Percentiles rank a stretch among this genome's conserved stretches.
Evolutionary conservation across 2,329 filamentous ascomycete genomes (phyloP).

Genomic region (Trichoderma sp.): DNA sequence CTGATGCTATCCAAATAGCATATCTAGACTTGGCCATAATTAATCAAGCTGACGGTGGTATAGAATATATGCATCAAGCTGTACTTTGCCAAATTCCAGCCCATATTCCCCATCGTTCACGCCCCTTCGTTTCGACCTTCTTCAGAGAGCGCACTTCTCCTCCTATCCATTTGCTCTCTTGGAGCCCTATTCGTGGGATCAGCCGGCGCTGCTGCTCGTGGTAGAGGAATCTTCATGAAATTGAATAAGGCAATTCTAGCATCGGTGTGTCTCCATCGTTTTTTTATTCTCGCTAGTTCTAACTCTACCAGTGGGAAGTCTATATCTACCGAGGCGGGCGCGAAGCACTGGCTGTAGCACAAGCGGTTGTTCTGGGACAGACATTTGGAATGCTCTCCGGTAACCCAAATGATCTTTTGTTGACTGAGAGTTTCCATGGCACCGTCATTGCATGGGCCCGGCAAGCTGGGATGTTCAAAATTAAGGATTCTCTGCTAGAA

Average conservation of each 20-base stretch:
- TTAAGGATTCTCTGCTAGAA: background rate
- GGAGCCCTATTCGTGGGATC: slow-evolving; percentile 37
- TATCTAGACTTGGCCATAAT: background rate
- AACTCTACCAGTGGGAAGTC: background rate
- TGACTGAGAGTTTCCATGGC: slow-evolving; percentile 22
- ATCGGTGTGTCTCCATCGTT: slow-evolving; percentile 14
- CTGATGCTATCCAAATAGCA: background rate
- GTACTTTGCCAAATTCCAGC: slow-evolving; percentile 26
- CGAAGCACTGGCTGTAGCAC: slow-evolving; percentile 15
- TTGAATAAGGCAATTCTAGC: slow-evolving; percentile 22
- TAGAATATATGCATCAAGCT: slow-evolving; percentile 26
- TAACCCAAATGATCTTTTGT: slow-evolving; percentile 13
- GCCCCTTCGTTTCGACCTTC: slow-evolving; percentile 25
- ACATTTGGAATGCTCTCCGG: slow-evolving; percentile 23
- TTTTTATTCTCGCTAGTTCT: background rate
- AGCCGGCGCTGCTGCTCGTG: slow-evolving; percentile 28
- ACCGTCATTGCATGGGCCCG: slow-evolving; percentile 23
- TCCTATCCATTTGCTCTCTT: slow-evolving; percentile 38
- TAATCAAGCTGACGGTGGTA: background rate
- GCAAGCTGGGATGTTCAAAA: slow-evolving; percentile 18
- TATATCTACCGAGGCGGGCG: slow-evolving; percentile 2
- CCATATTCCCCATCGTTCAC: slow-evolving; percentile 23
- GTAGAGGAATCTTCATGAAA: slow-evolving; percentile 21
- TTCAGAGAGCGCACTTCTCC: slow-evolving; percentile 30
- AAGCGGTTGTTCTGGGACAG: slow-evolving; percentile 19